Base-by-base conservation (phyloP, 192 early-diverging fungal genomes). In the Backusella mclennaniae region DNA sequence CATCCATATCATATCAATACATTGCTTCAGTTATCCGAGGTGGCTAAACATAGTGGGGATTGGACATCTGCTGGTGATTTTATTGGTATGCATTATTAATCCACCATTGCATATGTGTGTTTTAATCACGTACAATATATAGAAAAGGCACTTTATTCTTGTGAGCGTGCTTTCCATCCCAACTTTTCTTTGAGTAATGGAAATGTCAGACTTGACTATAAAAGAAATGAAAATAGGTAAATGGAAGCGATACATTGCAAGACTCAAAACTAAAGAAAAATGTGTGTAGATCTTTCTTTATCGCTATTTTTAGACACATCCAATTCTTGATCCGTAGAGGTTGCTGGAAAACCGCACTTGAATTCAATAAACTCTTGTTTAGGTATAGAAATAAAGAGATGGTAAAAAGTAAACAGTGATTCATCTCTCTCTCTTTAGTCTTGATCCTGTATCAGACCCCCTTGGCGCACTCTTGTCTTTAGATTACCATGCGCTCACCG, bases 331-430 rank as follows among this genome's bases (percentile, higher is more conserved):
- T 92, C 29, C 86, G 95, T n/a, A 86, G 93, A 67, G 96, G 97
- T 15, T 97, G 96, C 82, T 98, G 97, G 97, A 82, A 95, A 44
- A 98, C 97, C 26, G 90, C 93, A 23, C 92, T 96, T 76, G 97
- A 97, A 83, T 92, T 96, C 67, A 90, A 93, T 68, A 98, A 95
- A 84, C 83, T 94, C 12, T 84, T 95, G 42, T 78, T 83, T 17
- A 81, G 80, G 80, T 77, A 77, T 3, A 36, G 39, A n/a, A 26
- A 42, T 3, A 73, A 19, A 7, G 59, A 42, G 23, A 71, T n/a
- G 4, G 42, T 19, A 44, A 4, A 71, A 80, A 44, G 7, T 14
- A 23, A 77, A 26, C 7, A 41, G 1, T 49, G 73, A 15, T 56
- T 83, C 38, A 44, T n/a, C 6, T 19, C 6, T 49, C 4, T 49